Evolutionary conservation across 768 basidiomycete genomes (phyloP).

Genomic region (Hypholoma fasciculare): DNA sequence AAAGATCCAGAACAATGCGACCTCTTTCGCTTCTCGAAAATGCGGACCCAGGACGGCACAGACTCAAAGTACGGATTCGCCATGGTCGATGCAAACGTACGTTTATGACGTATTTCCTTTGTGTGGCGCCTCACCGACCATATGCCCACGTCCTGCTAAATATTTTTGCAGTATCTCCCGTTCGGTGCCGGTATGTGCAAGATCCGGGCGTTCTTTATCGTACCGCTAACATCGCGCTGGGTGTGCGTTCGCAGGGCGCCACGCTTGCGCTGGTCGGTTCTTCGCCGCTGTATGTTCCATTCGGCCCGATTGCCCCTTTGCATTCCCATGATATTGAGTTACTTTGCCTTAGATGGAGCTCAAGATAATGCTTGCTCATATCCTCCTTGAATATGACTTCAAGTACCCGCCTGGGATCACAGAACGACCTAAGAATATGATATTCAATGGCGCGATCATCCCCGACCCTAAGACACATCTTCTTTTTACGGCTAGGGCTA

Average conservation of each 20-base stretch:
- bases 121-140: background rate
- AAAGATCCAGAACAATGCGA: slow-evolving; percentile 34
- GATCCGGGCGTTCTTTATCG: background rate
- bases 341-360: slow-evolving; percentile 29
- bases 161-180: slow-evolving; percentile 31
- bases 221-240: background rate
- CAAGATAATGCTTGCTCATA: slow-evolving; percentile 36
- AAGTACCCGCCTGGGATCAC: slow-evolving; percentile 23
- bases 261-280: slow-evolving; percentile 37
- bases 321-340: slow-evolving; percentile 7
- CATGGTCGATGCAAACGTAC: slow-evolving; percentile 32
- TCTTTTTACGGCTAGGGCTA: slow-evolving; percentile 25
- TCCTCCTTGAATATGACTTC: slow-evolving; percentile 35
- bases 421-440: slow-evolving; percentile 27
- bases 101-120: slow-evolving; percentile 14
- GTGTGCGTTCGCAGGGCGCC: slow-evolving; percentile 26
- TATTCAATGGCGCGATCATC: slow-evolving; percentile 34
- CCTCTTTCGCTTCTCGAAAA: slow-evolving; percentile 36
- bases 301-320: background rate
- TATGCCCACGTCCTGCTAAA: background rate
- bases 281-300: slow-evolving; percentile 32
- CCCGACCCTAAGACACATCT: slow-evolving; percentile 32
- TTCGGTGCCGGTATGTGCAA: slow-evolving; percentile 33
- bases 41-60: slow-evolving; percentile 25
- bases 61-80: slow-evolving; percentile 35